Percentiles rank a stretch among this genome's conserved stretches.
Conservation (phyloP, 129 eudicot species). For the Gnaphalium uliginosum region DNA sequence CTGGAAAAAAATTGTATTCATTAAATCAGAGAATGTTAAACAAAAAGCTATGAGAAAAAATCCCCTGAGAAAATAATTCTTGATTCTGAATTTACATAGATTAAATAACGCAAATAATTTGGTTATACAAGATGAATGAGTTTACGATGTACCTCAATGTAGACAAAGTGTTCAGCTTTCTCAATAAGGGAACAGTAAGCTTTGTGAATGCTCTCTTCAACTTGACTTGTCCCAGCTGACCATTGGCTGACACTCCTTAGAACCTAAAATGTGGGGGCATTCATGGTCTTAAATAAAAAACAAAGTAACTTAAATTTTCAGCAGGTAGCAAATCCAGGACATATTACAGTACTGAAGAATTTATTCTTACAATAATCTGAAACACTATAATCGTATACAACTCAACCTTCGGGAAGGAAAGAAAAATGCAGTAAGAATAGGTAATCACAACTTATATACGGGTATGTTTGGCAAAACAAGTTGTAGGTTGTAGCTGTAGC, state of each 20-base stretch:
- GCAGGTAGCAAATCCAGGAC: slow-evolving; percentile 16
- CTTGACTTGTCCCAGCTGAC: slow-evolving; percentile 99
- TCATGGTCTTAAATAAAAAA: not conserved
- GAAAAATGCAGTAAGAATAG: not conserved
- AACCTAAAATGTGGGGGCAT: slow-evolving; percentile 46
- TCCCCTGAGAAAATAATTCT: not conserved
- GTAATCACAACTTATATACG: not conserved
- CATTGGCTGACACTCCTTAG: slow-evolving; percentile 95
- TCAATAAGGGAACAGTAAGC: slow-evolving; percentile 97
- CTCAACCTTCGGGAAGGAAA: too few relatives aligned
- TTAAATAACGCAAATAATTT: not conserved
- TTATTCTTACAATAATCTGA: not conserved
- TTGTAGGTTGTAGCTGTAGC: too few relatives aligned
- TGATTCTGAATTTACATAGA: not conserved
- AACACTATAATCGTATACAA: too few relatives aligned
- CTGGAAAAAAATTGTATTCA: slow-evolving; percentile 50
- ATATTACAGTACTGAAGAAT: not conserved
- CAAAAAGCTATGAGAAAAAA: slow-evolving; percentile 1
- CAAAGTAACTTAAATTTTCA: not conserved
- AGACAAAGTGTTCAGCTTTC: slow-evolving; percentile 88
- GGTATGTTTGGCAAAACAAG: too few relatives aligned
- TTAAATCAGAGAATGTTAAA: slow-evolving; percentile 8
- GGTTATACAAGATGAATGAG: slow-evolving; percentile 17
- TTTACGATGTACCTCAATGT: slow-evolving; percentile 73
- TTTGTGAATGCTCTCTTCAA: slow-evolving; percentile 91